Base-by-base conservation (phyloP, 768 basidiomycete species). In the Candolleomyces eurysporus region DNA sequence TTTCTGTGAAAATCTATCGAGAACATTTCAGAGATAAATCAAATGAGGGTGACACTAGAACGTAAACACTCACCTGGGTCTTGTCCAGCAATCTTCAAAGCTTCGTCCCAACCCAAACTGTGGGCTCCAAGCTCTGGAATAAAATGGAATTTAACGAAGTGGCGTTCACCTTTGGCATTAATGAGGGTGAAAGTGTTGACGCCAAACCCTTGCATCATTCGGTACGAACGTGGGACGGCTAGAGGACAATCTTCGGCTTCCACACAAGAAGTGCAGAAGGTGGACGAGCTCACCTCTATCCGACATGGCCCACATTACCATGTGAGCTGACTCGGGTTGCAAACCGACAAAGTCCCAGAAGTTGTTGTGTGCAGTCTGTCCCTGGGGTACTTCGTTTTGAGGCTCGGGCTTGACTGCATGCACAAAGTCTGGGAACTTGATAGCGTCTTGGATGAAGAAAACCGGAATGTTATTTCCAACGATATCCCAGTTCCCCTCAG, bases 111-210 rank as follows among this genome's bases (percentile, higher is more conserved):
- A 5, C 90, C 78, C 16, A 96, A 76, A 60, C 86, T 89, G 69
- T 94, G 90, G 1, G 90, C 90, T 21, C 93, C 93, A 16, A 94
- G 82, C 72, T 93, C 84, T 17, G 93, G 85, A 43, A 83, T 84
- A 79, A 85, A 91, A 72, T 94, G 91, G 71, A 94, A 95, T 72
- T 95, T 96, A 74, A 95, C 93, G 66, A 96, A 96, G 58, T 82
- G 80, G 1, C 86, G 82, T 67, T 92, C 81, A 48, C 87, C 87
- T 30, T 82, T 69, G 0, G 74, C 77, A 66, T 92, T 92, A 59
- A 90, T 67, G 32, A 95, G 79, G 3, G 90, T 87, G 72, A 82
- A 96, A 0, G 92, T 92, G 73, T 96, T 94, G 51, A 96, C 91
- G 2, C 91, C 89, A 56, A 92, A 91, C 7, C 89, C 94, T 75